These are phyloP conservation scores for Collybia mongolica DNA, from an alignment of 768 basidiomycete genomes.

Conservation along the genomic window DNA sequence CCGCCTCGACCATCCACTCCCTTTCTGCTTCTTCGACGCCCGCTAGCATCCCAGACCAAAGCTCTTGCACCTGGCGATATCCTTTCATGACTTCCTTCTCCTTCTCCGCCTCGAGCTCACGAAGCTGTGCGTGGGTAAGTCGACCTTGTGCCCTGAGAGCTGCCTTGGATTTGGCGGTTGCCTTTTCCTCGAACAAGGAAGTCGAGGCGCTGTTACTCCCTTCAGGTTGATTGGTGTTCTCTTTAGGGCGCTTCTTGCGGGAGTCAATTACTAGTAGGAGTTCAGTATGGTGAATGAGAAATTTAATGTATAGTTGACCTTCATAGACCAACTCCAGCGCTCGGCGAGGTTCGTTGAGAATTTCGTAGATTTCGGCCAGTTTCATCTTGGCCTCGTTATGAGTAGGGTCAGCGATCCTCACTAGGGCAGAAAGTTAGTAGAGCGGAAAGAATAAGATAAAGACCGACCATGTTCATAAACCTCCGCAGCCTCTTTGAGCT, in stretches of 20 bases:
- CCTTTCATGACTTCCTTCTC: slow-evolving; percentile 63
- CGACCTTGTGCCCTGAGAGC: slow-evolving; percentile 38
- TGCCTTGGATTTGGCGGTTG: slow-evolving; percentile 30
- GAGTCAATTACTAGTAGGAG: slow-evolving; percentile 52
- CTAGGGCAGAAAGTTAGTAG: slow-evolving; percentile 35
- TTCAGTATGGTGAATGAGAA: background rate
- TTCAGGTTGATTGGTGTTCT: slow-evolving; percentile 14
- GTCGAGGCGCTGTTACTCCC: slow-evolving; percentile 23
- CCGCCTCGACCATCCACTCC: slow-evolving; percentile 83
- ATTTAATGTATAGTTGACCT: slow-evolving; percentile 43
- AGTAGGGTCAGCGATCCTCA: slow-evolving; percentile 69
- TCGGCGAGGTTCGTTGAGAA: slow-evolving; percentile 72
- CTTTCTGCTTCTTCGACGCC: slow-evolving; percentile 48
- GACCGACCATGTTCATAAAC: slow-evolving; percentile 78
- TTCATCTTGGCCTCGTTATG: slow-evolving; percentile 87
- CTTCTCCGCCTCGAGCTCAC: slow-evolving; percentile 61
- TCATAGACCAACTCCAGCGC: slow-evolving; percentile 84
- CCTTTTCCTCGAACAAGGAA: slow-evolving; percentile 65
- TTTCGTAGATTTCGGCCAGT: slow-evolving; percentile 88
- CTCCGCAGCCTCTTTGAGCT: slow-evolving; percentile 74
- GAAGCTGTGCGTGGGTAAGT: slow-evolving; percentile 57
- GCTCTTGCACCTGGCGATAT: slow-evolving; percentile 56
- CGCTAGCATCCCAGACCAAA: slow-evolving; percentile 57
- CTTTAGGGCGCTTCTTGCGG: slow-evolving; percentile 45
- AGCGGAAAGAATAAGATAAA: background rate